phyloP scores from a whole-genome alignment of 805 yeast species.

The Saccharomycopsis guyanensis region DNA sequence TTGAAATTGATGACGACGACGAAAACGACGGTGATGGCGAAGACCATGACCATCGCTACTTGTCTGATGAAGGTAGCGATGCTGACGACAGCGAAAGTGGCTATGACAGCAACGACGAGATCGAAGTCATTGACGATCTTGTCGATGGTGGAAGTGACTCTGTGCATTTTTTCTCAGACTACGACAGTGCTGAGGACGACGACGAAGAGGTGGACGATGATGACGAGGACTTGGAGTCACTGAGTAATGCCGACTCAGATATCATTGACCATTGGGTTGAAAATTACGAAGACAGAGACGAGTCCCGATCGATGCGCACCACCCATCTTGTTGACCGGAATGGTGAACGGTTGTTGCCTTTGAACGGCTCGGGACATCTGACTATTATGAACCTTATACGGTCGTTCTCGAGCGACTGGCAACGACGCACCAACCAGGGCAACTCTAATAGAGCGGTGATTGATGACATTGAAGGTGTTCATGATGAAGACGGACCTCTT shows the following conservation, averaged over 20 bases:
- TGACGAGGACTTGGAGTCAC: conserved; percentile 15
- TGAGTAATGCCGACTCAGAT: conserved; percentile 10
- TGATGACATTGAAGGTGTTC: neutral
- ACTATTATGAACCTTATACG: neutral
- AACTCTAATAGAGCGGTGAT: neutral
- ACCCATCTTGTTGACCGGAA: neutral
- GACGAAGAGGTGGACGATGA: conserved; percentile 21
- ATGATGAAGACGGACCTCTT: neutral
- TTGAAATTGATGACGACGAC: conserved; percentile 29
- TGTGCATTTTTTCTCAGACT: conserved; percentile 16
- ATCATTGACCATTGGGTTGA: conserved; percentile 16
- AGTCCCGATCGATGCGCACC: neutral
- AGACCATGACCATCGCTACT: conserved; percentile 21
- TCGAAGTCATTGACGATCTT: conserved; percentile 10
- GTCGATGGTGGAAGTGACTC: conserved; percentile 22
- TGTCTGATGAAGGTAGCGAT: conserved; percentile 14
- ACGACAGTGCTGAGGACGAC: conserved; percentile 26
- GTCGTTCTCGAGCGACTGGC: neutral
- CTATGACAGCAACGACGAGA: conserved; percentile 22
- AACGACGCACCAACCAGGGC: neutral
- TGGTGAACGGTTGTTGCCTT: neutral
- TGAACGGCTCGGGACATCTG: neutral
- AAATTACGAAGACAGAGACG: conserved; percentile 3
- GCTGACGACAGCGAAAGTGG: conserved; percentile 22
- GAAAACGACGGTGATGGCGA: conserved; percentile 28